Base-by-base conservation (phyloP, 257 asterid species). In the Solanum ossicruentum region DNA sequence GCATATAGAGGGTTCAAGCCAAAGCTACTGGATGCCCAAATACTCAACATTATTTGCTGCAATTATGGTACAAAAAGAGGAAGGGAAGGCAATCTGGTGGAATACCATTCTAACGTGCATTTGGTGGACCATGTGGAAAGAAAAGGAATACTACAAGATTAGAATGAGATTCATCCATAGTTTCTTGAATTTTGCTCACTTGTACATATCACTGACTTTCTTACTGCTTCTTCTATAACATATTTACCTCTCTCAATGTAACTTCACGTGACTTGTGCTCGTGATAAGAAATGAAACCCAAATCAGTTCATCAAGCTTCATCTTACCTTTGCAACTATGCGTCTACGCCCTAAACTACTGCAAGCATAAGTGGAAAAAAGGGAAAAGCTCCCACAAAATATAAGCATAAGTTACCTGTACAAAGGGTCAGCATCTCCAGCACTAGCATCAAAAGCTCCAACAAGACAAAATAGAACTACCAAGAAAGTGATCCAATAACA, bases 361-460 rank as follows among this genome's bases (percentile, higher is more conserved):
- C 16, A 26, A 9, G 18, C 63, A 77, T 5, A 43, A 77, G 23
- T 23, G 52, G n/a, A 77, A 77, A 77, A 77, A 77, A 13, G 23
- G 23, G 1, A 78, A 9, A 52, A 26, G 5, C 16, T 21, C 4
- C 3, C 52, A 67, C 16, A 79, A 70, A 3, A 51, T 39, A 83
- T 0, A 52, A 20, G 18, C 65, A 47, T 49, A 52, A 66, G 13
- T 54, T 85, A 87, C 92, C 87, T 63, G 75, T 89, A 89, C 3
- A 78, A 81, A 78, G 91, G 91, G 18, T 89, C 88, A 82, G 89
- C 90, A 86, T 89, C 91, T 28, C 91, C 91, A 84, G 85, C 89
- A 82, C 91, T 89, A 78, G 91, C 91, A 78, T 89, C 86, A 73
- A 89, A 58, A 61, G 60, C 83, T 86, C 88, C 82, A 57, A 86